These are phyloP conservation scores for Blastomyces emzantsi DNA, from an alignment of 2,329 filamentous ascomycete genomes.

Conservation along the genomic window DNA sequence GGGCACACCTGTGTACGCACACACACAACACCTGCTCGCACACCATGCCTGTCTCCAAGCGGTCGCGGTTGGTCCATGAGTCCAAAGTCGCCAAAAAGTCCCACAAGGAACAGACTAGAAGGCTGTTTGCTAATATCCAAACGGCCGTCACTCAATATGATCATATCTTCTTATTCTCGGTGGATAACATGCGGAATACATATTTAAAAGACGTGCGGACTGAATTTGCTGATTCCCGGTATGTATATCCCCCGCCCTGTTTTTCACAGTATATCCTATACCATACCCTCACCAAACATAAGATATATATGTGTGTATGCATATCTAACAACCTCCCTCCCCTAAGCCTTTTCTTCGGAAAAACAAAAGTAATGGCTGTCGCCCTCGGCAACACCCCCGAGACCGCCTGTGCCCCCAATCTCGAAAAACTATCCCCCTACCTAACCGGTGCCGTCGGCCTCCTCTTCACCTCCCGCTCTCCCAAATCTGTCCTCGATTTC, in stretches of 20 bases:
- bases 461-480: conserved; percentile 74
- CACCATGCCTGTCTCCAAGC: conserved; percentile 94
- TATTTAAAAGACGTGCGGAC: conserved; percentile 85
- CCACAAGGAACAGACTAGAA: conserved; percentile 76
- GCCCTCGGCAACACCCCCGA: conserved; percentile 72
- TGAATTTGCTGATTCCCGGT: conserved; percentile 79
- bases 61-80: conserved; percentile 78
- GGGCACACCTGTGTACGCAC: not conserved
- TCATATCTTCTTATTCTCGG: conserved; percentile 84
- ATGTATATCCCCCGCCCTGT: conserved; percentile 26
- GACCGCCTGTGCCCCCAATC: conserved; percentile 70
- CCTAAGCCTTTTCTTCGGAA: conserved; percentile 98
- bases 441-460: conserved; percentile 79
- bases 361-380: conserved; percentile 98
- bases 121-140: conserved; percentile 81
- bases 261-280: too few species aligned
- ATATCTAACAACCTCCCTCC: conserved; percentile 11
- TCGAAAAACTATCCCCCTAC: conserved; percentile 59
- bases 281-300: not conserved
- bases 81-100: conserved; percentile 89
- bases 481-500: conserved; percentile 58
- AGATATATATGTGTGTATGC: not conserved
- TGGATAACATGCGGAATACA: conserved; percentile 98
- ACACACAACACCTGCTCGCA: not conserved
- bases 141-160: conserved; percentile 76